Base-by-base conservation (phyloP, 306 rosid genomes). In the Oxytropis ochrocephala region DNA sequence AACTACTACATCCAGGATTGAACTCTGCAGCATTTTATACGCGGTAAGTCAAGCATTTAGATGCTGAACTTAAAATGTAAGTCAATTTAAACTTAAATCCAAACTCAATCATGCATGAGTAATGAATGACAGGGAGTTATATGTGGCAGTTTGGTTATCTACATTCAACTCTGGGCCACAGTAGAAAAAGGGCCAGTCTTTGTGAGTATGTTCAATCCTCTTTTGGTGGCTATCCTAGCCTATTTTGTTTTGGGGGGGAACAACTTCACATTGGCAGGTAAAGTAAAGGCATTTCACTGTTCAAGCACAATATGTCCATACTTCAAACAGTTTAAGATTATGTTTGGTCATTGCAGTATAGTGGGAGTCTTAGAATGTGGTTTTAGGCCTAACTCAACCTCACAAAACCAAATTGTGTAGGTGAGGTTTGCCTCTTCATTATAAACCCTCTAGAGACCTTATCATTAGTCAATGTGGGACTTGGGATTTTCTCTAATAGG, bases 251-350 rank as follows among this genome's bases (percentile, higher is more conserved):
- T 75, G 5, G 79, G 79, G 79, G 79, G 11, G 77, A 81, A 72
- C 74, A 63, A 41, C 75, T 81, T 38, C 59, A 75, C 42, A 11
- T 50, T 10, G 86, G 88, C 75, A 78, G 82, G 90, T 82, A 67
- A 51, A 27, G 90, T 82, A 67, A 51, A 27, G 30, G 11, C 13
- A 57, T 14, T 55, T 49, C 35, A 46, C 36, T 6, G 13, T 72
- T 54, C 24, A 64, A 44, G 18, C 61, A 46, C 30, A 58, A n/a
- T 51, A 17, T 64, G 56, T 51, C 72, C 38, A 4, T 30, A 56
- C 42, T 79, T 78, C 49, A 0, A 24, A 24, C 11, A 11, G 54
- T 41, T 77, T 30, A 42, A 50, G 17, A 14, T 11, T 24, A 14
- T 1, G 33, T 55, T 42, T 64, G 21, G 48, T 61, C 46, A 8